Evolutionary conservation across 2,329 filamentous ascomycete genomes (phyloP), one percentile per base, ranked within the genome.

Genomic region (Trichophyton equinum): DNA sequence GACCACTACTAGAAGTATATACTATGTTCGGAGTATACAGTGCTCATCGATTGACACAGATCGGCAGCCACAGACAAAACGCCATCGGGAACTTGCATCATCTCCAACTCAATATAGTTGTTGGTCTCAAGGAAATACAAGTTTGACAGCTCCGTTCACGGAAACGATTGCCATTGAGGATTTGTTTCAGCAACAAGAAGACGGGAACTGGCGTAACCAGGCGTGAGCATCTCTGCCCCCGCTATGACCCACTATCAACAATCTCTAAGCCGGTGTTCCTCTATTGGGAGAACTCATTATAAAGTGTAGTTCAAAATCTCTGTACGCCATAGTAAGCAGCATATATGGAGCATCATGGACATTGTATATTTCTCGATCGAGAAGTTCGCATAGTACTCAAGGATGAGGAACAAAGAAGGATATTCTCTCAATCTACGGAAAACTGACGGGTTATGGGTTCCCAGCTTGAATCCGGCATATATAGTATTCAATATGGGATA

Each of bases 381-480:
- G 18, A 5, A 20, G 46, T 8, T 7, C 20, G 13, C 22, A n/a
- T 30, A 53, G 25, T 7, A 30, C 13, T n/a, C 25, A 7, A 53
- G 22, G 7, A 30, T 15, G 22, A 27, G 49, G 15, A 13, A 53
- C 49, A 53, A 53, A 53, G 49, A 53, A 53, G 15, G 1, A 22
- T n/a, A 13, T 1, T 15, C 8, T n/a, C 13, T 2, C 9, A 11
- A 22, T 53, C 0, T 0, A 1, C 9, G 4, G 0, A 4, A 30
- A 33, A 25, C 22, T n/a, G 49, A 33, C 49, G 25, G 22, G 49
- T 53, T 53, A 25, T 9, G 3, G 9, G 9, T 11, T 47, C 4
- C 7, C 4, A 22, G n/a, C 20, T 47, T 20, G 44, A 20, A 25
- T 7, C 44, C 20, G 44, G n/a, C 44, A 22, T 47, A 20, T 47